Evolutionary conservation across 306 rosid genomes (phyloP), one percentile per base, ranked within the genome.

Genomic region (Sophora flavescens): DNA sequence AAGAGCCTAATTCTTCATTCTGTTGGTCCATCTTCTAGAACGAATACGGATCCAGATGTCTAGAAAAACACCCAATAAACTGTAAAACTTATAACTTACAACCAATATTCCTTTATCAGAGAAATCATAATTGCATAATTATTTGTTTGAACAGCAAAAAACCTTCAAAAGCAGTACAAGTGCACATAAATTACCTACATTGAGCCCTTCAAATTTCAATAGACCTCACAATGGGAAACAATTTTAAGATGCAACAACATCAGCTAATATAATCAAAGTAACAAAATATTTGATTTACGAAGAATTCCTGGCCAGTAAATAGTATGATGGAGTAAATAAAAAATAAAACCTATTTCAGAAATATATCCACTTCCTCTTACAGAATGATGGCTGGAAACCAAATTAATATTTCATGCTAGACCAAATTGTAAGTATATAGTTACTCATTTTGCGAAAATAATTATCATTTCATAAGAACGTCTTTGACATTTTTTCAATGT

Each of bases 21-120:
- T 78, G 82, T 74, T 85, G 89, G 79, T 73, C 80, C 92, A 90
- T 90, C 56, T 70, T 79, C 36, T 67, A 82, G 54, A 58, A 13
- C 47, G 39, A 80, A 36, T 54, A 22, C 8, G 6, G 15, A 73
- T 66, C 63, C 45, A 41, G 45, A 41, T 41, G 45, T 16, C 42
- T 16, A 61, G 39, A 74, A 57, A 2, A 13, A 48, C 66, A 32
- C 22, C 75, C 86, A 78, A 84, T 72, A 74, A 84, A 41, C 5
- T 67, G 70, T n/a, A 64, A 32, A 38, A 71, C 8, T 22, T 22
- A 22, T 1, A 22, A 22, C 22, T 52, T 8, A 2, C 6, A 33
- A 35, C 13, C 10, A 11, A 60, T 61, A 74, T 47, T 59, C 28
- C 26, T 26, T 26, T 11, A 10, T 58, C 1, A 11, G 22, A 47